These are phyloP conservation scores for Sphaerobolus stellatus DNA, from an alignment of 1,284 basidiomycete species.

Conservation along the genomic window DNA sequence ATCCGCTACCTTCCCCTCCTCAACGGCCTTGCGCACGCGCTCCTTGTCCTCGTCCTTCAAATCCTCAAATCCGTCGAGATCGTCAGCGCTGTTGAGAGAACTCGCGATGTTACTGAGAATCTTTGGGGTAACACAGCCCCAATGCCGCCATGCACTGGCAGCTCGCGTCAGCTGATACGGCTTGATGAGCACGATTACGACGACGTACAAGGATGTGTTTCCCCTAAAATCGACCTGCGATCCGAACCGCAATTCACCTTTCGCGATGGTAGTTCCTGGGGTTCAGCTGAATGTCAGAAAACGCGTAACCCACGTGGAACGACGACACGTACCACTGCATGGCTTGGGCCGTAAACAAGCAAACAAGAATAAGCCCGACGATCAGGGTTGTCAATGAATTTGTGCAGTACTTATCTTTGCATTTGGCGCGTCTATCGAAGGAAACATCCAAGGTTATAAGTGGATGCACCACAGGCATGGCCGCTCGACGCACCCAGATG, in stretches of 20 bases:
- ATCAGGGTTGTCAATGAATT: slow-evolving; percentile 18
- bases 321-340: slow-evolving; percentile 51
- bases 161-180: too few species aligned
- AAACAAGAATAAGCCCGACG: slow-evolving; percentile 13
- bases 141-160: slow-evolving; percentile 75
- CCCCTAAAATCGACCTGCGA: slow-evolving; percentile 76
- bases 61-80: slow-evolving; percentile 73
- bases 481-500: slow-evolving; percentile 31
- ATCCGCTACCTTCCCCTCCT: slow-evolving; percentile 70
- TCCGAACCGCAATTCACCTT: slow-evolving; percentile 74
- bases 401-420: slow-evolving; percentile 64
- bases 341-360: slow-evolving; percentile 67
- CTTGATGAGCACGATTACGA: too few species aligned
- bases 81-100: slow-evolving; percentile 55
- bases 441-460: not conserved
- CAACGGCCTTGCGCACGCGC: slow-evolving; percentile 66
- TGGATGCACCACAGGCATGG: not conserved
- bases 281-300: slow-evolving; percentile 13
- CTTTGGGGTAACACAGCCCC: slow-evolving; percentile 74
- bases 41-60: slow-evolving; percentile 64
- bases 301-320: slow-evolving; percentile 18
- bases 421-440: slow-evolving; percentile 59
- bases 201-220: slow-evolving; percentile 62
- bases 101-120: slow-evolving; percentile 75
- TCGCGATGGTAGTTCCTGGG: slow-evolving; percentile 68